Evolutionary conservation across 2,329 filamentous ascomycete species (phyloP), one percentile per base, ranked within the genome.

Genomic region (Westerdykella ornata): DNA sequence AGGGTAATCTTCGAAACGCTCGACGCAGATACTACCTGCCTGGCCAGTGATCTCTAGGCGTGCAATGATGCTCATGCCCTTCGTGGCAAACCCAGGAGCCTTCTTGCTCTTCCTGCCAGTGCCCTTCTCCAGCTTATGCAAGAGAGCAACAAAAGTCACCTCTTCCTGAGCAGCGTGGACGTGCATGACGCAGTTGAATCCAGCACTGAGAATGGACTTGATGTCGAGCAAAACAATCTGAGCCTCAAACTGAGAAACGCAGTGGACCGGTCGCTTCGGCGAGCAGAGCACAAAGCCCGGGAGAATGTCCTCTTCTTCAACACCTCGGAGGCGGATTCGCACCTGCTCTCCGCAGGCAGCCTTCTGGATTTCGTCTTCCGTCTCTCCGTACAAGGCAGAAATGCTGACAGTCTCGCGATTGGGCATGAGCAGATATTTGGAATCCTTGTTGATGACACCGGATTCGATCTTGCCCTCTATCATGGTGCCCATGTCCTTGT

Each of bases 111-210:
- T 94, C 57, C 92, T 78, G 57, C 81, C 82, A 3, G 92, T 98
- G 39, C 89, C 90, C 70, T 95, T 95, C 68, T 98, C 89, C 35
- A 97, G 74, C 70, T 90, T 95, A 72, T 98, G 92, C 52, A 98
- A 72, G 39, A 98, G 76, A 3, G 83, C 78, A 1, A 81, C 78
- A 60, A 98, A 94, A 0, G 90, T 96, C 43, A 98, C 88, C 68
- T 98, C 92, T 73, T 98, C 92, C 46, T 96, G 94, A 16, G 92
- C 92, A 4, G 90, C 88, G 70, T 98, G 92, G 16, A 98, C 87
- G 71, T 98, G 92, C 53, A 98, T 74, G 31, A 98, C 94, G 62
- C 92, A 98, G 73, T 96, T 96, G 74, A 95, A 98, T 39, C 92
- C 92, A 15, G 90, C 88, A 7, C 85, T 86, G 30, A 98, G 76